Evolutionary conservation across 768 basidiomycete genomes (phyloP).

Genomic region (Boletales sp.): DNA sequence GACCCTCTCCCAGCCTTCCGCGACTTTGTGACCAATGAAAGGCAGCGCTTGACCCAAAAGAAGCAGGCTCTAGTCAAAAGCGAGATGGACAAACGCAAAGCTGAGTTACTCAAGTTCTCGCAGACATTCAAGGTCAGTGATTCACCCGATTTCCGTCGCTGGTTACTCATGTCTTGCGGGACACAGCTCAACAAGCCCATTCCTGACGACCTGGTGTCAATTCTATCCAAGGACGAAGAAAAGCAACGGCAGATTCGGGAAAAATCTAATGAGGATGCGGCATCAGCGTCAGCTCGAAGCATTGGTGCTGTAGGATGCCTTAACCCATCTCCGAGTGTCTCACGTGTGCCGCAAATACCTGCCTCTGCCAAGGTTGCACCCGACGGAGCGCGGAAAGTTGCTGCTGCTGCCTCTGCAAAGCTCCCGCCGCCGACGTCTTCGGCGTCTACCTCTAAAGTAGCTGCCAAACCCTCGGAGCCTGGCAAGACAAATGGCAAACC

Average conservation of each 20-base stretch:
- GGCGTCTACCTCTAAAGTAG: conserved; percentile 29
- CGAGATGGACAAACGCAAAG: conserved; percentile 93
- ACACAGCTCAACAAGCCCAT: conserved; percentile 87
- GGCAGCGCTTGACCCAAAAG: conserved; percentile 86
- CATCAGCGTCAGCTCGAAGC: conserved; percentile 60
- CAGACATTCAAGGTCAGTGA: conserved; percentile 83
- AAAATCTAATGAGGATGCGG: conserved; percentile 67
- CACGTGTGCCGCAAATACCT: conserved; percentile 36
- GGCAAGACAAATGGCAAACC: conserved; percentile 43
- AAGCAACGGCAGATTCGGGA: conserved; percentile 83
- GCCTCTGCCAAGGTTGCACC: conserved; percentile 28
- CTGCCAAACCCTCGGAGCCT: conserved; percentile 27
- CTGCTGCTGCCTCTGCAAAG: conserved; percentile 23
- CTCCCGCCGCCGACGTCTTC: conserved; percentile 28
- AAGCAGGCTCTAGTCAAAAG: conserved; percentile 84
- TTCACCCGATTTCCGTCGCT: background rate
- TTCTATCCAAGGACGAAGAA: conserved; percentile 90
- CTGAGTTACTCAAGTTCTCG: conserved; percentile 91
- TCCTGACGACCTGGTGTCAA: conserved; percentile 89
- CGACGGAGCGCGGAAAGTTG: conserved; percentile 27
- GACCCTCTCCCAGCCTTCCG: conserved; percentile 84
- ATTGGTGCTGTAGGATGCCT: conserved; percentile 53
- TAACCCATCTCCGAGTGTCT: conserved; percentile 44
- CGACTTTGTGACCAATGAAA: conserved; percentile 90
- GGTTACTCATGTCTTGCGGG: background rate